Evolutionary conservation across 2,329 filamentous ascomycete genomes (phyloP), one percentile per base, ranked within the genome.

Genomic region (Huntiella bhutanensis): DNA sequence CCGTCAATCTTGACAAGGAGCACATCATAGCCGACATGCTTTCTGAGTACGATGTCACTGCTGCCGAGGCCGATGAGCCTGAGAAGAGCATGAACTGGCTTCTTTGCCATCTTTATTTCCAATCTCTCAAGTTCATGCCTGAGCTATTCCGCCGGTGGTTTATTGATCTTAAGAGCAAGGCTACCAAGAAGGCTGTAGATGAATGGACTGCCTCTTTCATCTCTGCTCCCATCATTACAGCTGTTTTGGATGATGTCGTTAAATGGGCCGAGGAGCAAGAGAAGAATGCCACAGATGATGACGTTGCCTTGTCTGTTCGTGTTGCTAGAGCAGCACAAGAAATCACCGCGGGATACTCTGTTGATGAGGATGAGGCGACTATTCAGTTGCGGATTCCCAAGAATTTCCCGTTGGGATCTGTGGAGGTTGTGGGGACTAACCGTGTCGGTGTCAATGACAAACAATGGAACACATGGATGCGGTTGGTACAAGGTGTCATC

Each of bases 401-500:
- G 2, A 78, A 77, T 36, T 98, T 92, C 56, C 91, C 91, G 0
- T 73, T 98, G 6, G 77, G 85, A 17, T 71, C 74, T 1, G 83
- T 92, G 1, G 68, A 73, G 6, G 86, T 96, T 1, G 68, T 77
- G 3, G 79, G 85, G 6, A 65, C 87, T 15, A 84, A 81, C 54
- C 79, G 88, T 10, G 85, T 96, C 2, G 85, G 83, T 0, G 84
- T 95, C 19, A 80, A 78, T 50, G 87, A 96, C 57, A 79, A 79
- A 60, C 93, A 91, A 58, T 98, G 91, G 88, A 79, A 85, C 60
- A 80, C 72, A 51, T 95, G 88, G 87, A 70, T 95, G 51, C 71
- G 84, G 56, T 85, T 79, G 5, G 88, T 84, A 3, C 83, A 95
- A 54, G 87, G 85, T 4, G 85, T 91, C 39, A 95, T 98, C 55